A percentile compares a stretch with the other conserved stretches of the same genome.
These are phyloP conservation scores for Arctium lappa DNA, from an alignment of 129 eudicot species.

Conservation along the genomic window DNA sequence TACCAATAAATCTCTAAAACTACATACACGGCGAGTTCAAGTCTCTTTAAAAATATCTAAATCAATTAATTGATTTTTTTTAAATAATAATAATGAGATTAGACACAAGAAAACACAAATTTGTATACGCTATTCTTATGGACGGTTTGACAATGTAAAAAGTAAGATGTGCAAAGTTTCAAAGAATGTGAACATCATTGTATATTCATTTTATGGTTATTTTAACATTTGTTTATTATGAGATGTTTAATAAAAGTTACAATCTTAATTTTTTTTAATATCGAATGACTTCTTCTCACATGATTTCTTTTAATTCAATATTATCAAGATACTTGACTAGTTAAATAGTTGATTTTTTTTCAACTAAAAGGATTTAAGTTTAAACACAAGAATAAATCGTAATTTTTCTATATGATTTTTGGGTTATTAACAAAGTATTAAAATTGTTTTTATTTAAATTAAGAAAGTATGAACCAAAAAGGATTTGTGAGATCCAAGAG, in stretches of 20 bases:
- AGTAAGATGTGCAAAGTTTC: constrained; percentile 3
- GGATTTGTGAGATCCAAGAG: constrained; percentile 30
- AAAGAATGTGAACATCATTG: constrained; percentile 8
- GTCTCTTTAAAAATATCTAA: not conserved
- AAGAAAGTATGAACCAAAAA: constrained; percentile 17
- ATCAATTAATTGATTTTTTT: not conserved
- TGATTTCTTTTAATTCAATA: not conserved
- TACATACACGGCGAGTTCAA: not conserved
- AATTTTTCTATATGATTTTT: not conserved
- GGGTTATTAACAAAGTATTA: not conserved
- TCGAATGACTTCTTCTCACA: not conserved
- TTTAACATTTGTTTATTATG: not conserved
- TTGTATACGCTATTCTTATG: not conserved
- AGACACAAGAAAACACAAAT: not conserved
- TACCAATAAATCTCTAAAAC: not conserved
- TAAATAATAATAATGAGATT: not conserved
- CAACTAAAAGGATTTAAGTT: not conserved
- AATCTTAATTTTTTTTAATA: not conserved
- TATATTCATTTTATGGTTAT: not conserved
- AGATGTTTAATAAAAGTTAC: not conserved
- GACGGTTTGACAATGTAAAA: constrained; percentile 3
- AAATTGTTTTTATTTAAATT: not conserved
- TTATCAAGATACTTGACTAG: not conserved
- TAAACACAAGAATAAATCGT: not conserved
- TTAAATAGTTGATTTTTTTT: not conserved